Evolutionary conservation across 148 eudicot species (phyloP), one percentile per base, ranked within the genome.

Genomic region (Vaccinium macrocarpon): DNA sequence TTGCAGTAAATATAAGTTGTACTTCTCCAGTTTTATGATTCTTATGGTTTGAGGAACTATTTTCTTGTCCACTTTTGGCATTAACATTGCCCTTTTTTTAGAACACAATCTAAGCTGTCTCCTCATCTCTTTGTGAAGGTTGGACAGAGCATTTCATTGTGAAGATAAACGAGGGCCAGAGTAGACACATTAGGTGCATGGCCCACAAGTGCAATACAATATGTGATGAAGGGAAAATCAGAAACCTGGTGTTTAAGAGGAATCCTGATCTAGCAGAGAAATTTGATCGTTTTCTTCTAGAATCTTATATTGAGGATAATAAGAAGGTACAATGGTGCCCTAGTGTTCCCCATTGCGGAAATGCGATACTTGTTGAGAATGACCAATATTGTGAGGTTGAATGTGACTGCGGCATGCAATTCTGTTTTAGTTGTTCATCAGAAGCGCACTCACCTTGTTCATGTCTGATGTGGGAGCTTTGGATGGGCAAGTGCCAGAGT

Each of bases 391-490:
- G 88, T 29, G 97, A 94, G 87, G 95, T 94, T 46, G 92, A 89
- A 84, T 94, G 97, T 87, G 88, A 89, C 23, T 94, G 97, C 87
- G 94, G 97, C 62, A 59, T 87, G 42, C 93, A 94, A 79, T 92
- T 94, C 86, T 94, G 97, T 88, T 94, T 94, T 83, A 90, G 88
- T 80, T 94, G 95, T 72, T 84, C 84, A 38, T 88, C 85, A 21
- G 94, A 91, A 86, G 90, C 93, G 12, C 97, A 94, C 87, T 94
- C 97, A 50, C 97, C 97, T 80, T 94, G 97, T 85, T 94, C 97
- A n/a, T 94, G 97, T 88, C 74, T 85, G 59, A 94, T 94, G 94
- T 94, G 97, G 97, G 88, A 89, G 82, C 81, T 89, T 35, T 94
- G 97, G 97, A 84, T 57, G 27, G 88, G 91, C 84, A 94, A 92